A percentile compares a stretch with the other conserved stretches of the same genome.
Evolutionary conservation across 306 rosid species (phyloP).

Genomic region (Coriaria nepalensis): DNA sequence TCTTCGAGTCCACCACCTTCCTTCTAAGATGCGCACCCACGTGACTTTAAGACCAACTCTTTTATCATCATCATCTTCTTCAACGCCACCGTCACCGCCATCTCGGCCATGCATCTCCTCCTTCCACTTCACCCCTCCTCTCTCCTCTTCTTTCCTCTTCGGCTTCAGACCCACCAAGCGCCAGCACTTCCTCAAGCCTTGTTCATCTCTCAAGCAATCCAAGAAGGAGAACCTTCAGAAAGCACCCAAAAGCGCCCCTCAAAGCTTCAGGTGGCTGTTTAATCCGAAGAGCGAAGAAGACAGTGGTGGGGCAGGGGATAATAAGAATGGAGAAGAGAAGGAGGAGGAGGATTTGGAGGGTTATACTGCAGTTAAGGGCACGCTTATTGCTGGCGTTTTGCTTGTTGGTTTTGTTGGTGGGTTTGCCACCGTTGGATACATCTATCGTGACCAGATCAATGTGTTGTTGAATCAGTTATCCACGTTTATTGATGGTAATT

Average conservation of each 20-base stretch:
- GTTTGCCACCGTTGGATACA: conserved; percentile 54
- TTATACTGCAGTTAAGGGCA: conserved; percentile 49
- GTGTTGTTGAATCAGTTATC: conserved; percentile 57
- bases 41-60: conserved; percentile 23
- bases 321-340: background rate
- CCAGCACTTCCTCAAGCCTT: conserved; percentile 45
- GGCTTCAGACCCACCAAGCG: conserved; percentile 37
- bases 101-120: conserved; percentile 40
- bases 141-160: conserved; percentile 29
- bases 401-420: conserved; percentile 78
- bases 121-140: conserved; percentile 10
- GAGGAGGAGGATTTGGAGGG: conserved; percentile 13
- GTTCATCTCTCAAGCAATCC: conserved; percentile 70
- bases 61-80: background rate
- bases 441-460: conserved; percentile 66
- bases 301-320: conserved; percentile 4
- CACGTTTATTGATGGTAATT: conserved; percentile 58
- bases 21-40: conserved; percentile 50
- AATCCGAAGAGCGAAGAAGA: conserved; percentile 29
- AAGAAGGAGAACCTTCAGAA: conserved; percentile 39
- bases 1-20: background rate
- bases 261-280: conserved; percentile 43
- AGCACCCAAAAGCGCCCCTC: conserved; percentile 41
- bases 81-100: conserved; percentile 10
- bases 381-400: conserved; percentile 65